Evolutionary conservation across 345 rosid species (phyloP), one percentile per base, ranked within the genome.

Genomic region (Camelina hispida): DNA sequence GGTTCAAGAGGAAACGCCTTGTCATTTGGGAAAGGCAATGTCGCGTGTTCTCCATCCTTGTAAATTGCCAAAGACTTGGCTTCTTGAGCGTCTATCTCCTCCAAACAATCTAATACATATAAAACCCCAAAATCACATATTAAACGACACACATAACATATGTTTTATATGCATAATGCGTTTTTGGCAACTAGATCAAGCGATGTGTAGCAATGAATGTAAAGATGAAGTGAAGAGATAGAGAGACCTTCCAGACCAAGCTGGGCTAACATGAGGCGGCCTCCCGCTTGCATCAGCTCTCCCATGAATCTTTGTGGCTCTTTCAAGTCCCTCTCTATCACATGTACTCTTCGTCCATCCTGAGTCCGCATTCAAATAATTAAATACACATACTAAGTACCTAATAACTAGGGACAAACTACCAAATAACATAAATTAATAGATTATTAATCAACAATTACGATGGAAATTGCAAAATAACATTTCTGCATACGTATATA

Each of bases 271-370:
- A 82, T 83, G 57, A 88, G 80, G 73, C 86, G 81, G 37, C 90
- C 90, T 13, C 93, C 93, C 1, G 91, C 83, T 70, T 88, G 93
- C 55, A 88, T 86, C 70, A 88, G 60, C 76, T 88, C 93, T 42
- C 93, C 93, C 59, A 86, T 89, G 12, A 86, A 75, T 65, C 91
- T 76, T 60, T 86, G 84, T 47, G 89, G 93, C 78, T 85, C 89
- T 5, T 77, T 74, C 74, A 86, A 70, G 72, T 88, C 91, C 75
- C 91, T 85, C 72, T 88, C 91, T 56, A 86, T 84, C 48, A 88
- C 83, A 56, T 67, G 89, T 44, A 88, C 93, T 70, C 79, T 75
- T 16, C 90, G 82, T 44, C 93, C 93, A 65, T 88, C 93, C 93
- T 86, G 70, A 64, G 72, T 4, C n/a, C 61, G n/a, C 48, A 56